Evolutionary conservation across 139 green algal species (phyloP).

Genomic region (Chlorokybus atmophyticus): DNA sequence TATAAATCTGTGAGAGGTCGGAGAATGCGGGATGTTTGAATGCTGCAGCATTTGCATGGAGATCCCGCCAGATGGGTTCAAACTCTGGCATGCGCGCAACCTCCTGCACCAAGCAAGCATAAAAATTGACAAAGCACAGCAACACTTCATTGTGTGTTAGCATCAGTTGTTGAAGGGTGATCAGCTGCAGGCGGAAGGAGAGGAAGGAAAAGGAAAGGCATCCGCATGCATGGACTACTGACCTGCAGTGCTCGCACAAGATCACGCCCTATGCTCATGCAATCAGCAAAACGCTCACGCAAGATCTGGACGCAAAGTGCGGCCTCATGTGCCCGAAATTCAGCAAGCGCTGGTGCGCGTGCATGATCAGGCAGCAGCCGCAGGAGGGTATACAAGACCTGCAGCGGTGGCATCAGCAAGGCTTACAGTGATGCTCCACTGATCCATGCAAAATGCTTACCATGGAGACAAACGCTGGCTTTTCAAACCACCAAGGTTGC

Average conservation of each 20-base stretch:
- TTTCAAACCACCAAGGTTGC: conserved; percentile 7
- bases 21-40: conserved; percentile 18
- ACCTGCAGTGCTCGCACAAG: conserved; percentile 19
- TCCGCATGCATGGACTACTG: no score
- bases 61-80: conserved; percentile 25
- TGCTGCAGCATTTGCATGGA: conserved; percentile 12
- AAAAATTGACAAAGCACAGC: no score
- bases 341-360: not conserved
- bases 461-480: conserved; percentile 6
- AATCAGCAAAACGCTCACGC: conserved; percentile 20
- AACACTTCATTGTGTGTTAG: no score
- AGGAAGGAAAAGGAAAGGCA: no score
- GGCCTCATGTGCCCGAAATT: conserved; percentile 16
- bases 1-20: conserved; percentile 24
- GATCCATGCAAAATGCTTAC: no score
- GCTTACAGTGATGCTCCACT: no score
- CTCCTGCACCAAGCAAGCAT: conserved; percentile 27
- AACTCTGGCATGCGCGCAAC: conserved; percentile 22
- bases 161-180: no score
- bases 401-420: no score
- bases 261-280: conserved; percentile 21
- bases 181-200: no score
- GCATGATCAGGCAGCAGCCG: conserved; percentile 21
- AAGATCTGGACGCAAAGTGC: conserved; percentile 21
- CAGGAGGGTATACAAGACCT: conserved; percentile 23